These are phyloP conservation scores for Ceratobasidium sp. DNA, from an alignment of 1,284 basidiomycete species.

Conservation along the genomic window DNA sequence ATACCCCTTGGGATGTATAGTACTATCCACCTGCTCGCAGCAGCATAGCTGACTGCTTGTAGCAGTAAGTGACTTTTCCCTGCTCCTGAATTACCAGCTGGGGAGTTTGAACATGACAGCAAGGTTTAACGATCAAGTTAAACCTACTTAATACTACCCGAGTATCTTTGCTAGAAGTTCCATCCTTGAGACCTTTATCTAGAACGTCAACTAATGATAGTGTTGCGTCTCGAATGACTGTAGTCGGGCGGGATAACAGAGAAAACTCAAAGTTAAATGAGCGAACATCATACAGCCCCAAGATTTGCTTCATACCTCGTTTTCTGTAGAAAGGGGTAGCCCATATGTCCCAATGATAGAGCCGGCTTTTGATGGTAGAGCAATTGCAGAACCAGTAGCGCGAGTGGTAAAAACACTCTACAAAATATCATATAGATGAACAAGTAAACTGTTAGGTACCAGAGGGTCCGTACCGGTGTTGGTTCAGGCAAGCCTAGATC, in stretches of 20 bases:
- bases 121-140: background rate
- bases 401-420: constrained; percentile 2
- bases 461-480: constrained; percentile 13
- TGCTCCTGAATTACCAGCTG: constrained; percentile 82
- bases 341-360: constrained; percentile 28
- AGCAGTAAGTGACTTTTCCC: constrained; percentile 89
- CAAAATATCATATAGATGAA: background rate
- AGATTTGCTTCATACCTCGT: constrained; percentile 21
- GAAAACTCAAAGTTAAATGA: constrained; percentile 66
- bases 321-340: constrained; percentile 20
- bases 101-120: constrained; percentile 42
- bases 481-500: constrained; percentile 21
- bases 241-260: constrained; percentile 73
- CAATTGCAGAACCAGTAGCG: constrained; percentile 16
- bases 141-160: constrained; percentile 74
- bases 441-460: background rate
- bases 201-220: constrained; percentile 67
- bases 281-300: background rate
- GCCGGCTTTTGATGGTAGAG: constrained; percentile 15
- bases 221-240: constrained; percentile 76
- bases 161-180: constrained; percentile 63
- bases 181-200: constrained; percentile 60
- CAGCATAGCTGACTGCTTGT: constrained; percentile 83
- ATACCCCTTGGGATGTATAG: constrained; percentile 88
- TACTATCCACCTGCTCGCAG: constrained; percentile 83